Conservation (phyloP, 441 rosid species). For the Metrosideros polymorpha region DNA sequence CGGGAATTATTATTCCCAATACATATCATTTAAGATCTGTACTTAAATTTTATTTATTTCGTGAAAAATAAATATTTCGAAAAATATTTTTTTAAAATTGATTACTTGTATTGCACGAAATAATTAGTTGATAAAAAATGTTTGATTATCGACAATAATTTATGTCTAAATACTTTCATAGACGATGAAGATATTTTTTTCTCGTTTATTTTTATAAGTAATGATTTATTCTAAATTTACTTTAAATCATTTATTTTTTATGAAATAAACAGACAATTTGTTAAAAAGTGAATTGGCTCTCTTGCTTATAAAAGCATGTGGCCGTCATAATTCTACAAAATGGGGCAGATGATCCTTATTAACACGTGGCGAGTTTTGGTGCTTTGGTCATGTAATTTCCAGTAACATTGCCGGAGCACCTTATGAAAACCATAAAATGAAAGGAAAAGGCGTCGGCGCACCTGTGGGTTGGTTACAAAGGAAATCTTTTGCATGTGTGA, state of each 20-base stretch:
- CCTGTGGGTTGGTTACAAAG: neutral
- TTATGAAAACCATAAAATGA: neutral
- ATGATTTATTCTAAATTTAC: too few species aligned
- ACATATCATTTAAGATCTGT: rapidly evolving
- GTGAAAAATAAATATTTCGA: too few species aligned
- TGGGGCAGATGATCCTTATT: neutral
- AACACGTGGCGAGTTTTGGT: neutral
- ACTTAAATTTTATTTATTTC: rapidly evolving
- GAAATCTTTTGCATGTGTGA: neutral
- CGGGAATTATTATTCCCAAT: rapidly evolving
- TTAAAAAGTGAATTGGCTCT: too few species aligned
- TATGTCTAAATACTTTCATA: rapidly evolving
- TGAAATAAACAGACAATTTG: too few species aligned
- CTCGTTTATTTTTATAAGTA: too few species aligned
- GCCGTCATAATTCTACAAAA: neutral
- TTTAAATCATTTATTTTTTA: too few species aligned
- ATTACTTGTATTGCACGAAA: rapidly evolving
- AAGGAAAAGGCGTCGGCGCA: neutral
- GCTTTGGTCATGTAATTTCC: neutral
- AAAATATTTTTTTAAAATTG: too few species aligned
- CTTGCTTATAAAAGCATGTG: neutral
- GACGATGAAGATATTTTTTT: too few species aligned
- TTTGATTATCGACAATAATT: neutral
- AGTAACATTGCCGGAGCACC: neutral
- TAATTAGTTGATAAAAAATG: rapidly evolving